Evolutionary conservation across 441 rosid species (phyloP).

Genomic region (Capsella rubella): DNA sequence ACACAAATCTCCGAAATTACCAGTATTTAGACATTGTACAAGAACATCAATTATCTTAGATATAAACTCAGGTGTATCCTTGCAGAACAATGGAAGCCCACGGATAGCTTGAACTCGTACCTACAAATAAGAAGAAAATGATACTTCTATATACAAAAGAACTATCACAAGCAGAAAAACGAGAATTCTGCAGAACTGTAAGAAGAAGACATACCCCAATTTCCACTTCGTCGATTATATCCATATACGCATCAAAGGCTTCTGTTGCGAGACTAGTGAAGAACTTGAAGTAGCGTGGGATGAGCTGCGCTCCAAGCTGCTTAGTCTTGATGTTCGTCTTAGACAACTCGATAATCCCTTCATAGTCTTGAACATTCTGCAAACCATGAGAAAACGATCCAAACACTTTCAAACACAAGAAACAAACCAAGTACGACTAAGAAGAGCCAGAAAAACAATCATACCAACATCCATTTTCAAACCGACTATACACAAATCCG

Average conservation of each 20-base stretch:
- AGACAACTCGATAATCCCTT: conserved; percentile 81
- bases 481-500: conserved; percentile 9
- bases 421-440: conserved; percentile 21
- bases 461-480: neutral
- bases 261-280: conserved; percentile 72
- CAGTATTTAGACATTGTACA: conserved; percentile 75
- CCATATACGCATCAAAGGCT: conserved; percentile 82
- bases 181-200: neutral
- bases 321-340: conserved; percentile 82
- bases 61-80: conserved; percentile 76
- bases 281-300: conserved; percentile 96
- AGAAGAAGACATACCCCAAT: conserved; percentile 64
- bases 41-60: conserved; percentile 88
- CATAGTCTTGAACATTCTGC: conserved; percentile 83
- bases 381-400: neutral
- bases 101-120: conserved; percentile 96
- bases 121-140: conserved; percentile 46
- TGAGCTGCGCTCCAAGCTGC: conserved; percentile 95
- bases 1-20: conserved; percentile 50
- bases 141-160: neutral
- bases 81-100: conserved; percentile 92
- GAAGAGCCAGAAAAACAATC: neutral
- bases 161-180: neutral
- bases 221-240: conserved; percentile 89
- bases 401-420: neutral